Conservation (phyloP, 1,139 yeast genomes). For the Candida sp. region DNA sequence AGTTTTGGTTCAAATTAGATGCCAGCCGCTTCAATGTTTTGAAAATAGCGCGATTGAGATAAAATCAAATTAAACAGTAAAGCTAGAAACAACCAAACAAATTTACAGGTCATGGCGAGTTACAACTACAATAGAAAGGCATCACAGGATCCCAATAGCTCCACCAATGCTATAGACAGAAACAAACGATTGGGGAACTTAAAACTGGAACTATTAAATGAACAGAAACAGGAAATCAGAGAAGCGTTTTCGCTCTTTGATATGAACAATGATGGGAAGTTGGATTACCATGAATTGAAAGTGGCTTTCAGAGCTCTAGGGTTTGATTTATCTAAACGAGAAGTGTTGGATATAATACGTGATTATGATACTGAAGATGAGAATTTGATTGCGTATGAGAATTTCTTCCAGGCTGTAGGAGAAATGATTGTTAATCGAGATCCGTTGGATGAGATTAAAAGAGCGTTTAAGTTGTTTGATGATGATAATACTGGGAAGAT, state of each 20-base stretch:
- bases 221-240: conserved; percentile 87
- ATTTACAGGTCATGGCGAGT: not conserved
- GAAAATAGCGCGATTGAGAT: not conserved
- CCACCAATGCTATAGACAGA: conserved; percentile 7
- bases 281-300: conserved; percentile 91
- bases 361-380: conserved; percentile 81
- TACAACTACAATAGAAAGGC: conserved; percentile 1
- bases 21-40: not conserved
- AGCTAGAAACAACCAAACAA: no score
- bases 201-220: conserved; percentile 72
- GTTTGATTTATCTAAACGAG: conserved; percentile 77
- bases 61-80: no score
- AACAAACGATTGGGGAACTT: conserved; percentile 29
- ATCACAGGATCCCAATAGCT: not conserved
- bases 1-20: not conserved
- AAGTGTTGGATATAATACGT: conserved; percentile 75
- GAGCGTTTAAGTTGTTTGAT: conserved; percentile 91
- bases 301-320: conserved; percentile 95
- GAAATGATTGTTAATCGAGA: conserved; percentile 79
- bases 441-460: conserved; percentile 85
- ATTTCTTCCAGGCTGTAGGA: conserved; percentile 76
- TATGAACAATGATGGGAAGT: conserved; percentile 83
- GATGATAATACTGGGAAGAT: conserved; percentile 89
- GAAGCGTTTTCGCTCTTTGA: conserved; percentile 95
- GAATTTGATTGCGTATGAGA: conserved; percentile 72